A percentile compares a stretch with the other conserved stretches of the same genome.
These are phyloP conservation scores for Fusarium subtropicale DNA, from an alignment of 2,329 filamentous ascomycete species.

Conservation along the genomic window DNA sequence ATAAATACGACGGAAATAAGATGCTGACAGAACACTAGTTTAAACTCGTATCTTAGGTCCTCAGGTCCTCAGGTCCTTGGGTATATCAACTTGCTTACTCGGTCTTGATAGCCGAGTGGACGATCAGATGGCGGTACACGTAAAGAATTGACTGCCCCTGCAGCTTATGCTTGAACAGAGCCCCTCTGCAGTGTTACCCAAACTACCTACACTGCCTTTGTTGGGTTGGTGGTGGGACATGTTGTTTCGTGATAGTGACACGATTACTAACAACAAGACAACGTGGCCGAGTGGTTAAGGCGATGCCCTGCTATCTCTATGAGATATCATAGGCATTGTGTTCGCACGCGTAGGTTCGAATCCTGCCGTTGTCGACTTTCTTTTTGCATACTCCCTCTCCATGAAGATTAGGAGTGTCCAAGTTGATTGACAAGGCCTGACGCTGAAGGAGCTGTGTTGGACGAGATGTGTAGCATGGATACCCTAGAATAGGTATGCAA, in stretches of 20 bases:
- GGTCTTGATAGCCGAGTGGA: background rate
- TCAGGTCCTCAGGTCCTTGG: background rate
- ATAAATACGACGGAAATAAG: slow-evolving; percentile 27
- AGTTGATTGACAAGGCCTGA: background rate
- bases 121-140: background rate
- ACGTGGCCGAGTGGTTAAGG: slow-evolving; percentile 27
- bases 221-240: background rate
- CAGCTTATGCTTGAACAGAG: background rate
- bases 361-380: slow-evolving; percentile 12
- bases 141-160: background rate
- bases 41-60: background rate
- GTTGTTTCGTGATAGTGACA: background rate
- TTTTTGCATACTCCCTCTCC: background rate
- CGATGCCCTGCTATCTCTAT: slow-evolving; percentile 30
- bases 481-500: too few species aligned
- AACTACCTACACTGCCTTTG: too few species aligned
- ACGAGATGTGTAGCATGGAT: background rate
- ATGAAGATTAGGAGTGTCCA: too few species aligned
- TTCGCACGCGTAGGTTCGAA: slow-evolving; percentile 31
- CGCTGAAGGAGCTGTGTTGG: background rate
- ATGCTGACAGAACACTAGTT: background rate
- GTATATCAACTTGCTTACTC: background rate
- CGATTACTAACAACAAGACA: slow-evolving; percentile 1
- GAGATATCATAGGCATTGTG: slow-evolving; percentile 20
- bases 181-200: background rate